Evolutionary conservation across 371 early-diverging fungal genomes (phyloP), one percentile per base, ranked within the genome.

Genomic region (Entomophthora muscae): DNA sequence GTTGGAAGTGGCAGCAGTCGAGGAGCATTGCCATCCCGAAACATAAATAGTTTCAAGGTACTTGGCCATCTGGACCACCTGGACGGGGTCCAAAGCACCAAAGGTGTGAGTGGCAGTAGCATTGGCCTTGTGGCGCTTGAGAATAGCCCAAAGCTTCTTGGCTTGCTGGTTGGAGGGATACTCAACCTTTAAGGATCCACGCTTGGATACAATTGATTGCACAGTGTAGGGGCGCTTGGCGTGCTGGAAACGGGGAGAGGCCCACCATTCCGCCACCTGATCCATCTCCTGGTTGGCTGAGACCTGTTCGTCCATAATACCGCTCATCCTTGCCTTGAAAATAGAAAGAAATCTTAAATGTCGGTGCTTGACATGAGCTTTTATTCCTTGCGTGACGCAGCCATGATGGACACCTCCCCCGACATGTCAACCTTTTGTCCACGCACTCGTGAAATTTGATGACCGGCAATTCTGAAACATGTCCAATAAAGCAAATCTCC

Each of bases 1-100:
- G 79, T 98, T 95, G 71, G 89, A 85, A 67, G 91, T 81, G 56
- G 93, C 91, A 63, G 98, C 98, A 32, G 96, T 97, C 26, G 96
- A 95, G 32, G 95, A 95, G 68, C 89, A 94, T 71, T 97, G 96
- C 98, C 98, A 97, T 21, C 98, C 96, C 17, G 91, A 91, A 12
- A 97, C 96, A 73, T 97, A 97, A 68, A 96, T 88, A 29, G 98
- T 95, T 68, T 98, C 96, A 64, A 96, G 77, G 75, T 94, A 92
- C 75, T 93, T 90, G 61, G 90, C 93, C 98, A 97, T 97, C 76
- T 94, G 96, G 32, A 89, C 82, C 51, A 95, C 92, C 78, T 93
- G 94, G 66, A 94, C 83, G 51, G 94, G 90, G 70, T 96, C 95
- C 56, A 96, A 79, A 54, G 88, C 83, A 61, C 98, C 98, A 70